phyloP scores from a whole-genome alignment of 78 protist genomes.

The Corallochytrium limacisporum region DNA sequence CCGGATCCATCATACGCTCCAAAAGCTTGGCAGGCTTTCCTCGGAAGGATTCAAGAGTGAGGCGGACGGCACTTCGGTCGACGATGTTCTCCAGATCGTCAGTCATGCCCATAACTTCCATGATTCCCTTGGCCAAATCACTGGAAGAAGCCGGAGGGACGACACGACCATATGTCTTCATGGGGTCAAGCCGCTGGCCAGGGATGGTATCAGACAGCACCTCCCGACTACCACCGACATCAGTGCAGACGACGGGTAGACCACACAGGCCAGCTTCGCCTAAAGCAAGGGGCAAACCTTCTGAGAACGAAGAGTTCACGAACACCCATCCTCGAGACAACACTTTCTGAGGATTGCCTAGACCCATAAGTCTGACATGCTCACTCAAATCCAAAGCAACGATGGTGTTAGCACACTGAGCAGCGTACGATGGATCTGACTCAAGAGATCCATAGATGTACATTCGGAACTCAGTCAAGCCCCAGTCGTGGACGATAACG shows the following conservation, averaged over 20 bases:
- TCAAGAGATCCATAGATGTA: conserved; percentile 9
- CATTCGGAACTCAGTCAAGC: not conserved
- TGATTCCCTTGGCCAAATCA: not conserved
- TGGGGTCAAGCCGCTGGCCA: conserved; percentile 9
- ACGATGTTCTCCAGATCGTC: conserved; percentile 11
- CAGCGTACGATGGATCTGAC: conserved; percentile 6
- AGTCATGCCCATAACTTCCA: conserved; percentile 5
- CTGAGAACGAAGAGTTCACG: conserved; percentile 10
- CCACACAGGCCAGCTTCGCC: conserved; percentile 24
- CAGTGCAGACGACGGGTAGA: conserved; percentile 23
- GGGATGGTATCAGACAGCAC: conserved; percentile 19
- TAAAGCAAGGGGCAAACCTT: conserved; percentile 26
- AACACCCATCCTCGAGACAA: conserved; percentile 13
- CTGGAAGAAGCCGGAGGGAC: conserved; percentile 4
- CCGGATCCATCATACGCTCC: conserved; percentile 3
- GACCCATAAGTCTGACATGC: conserved; percentile 1
- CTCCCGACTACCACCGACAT: conserved; percentile 20
- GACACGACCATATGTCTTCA: conserved; percentile 1
- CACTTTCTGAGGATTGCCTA: conserved; percentile 8
- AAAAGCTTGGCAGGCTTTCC: not conserved
- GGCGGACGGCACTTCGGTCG: not conserved
- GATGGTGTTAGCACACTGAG: conserved; percentile 7
- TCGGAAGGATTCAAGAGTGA: not conserved
- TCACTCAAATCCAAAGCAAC: not conserved
- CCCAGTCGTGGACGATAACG: conserved; percentile 13